Evolutionary conservation across 345 rosid species (phyloP).

Genomic region (Corymbia maculata): DNA sequence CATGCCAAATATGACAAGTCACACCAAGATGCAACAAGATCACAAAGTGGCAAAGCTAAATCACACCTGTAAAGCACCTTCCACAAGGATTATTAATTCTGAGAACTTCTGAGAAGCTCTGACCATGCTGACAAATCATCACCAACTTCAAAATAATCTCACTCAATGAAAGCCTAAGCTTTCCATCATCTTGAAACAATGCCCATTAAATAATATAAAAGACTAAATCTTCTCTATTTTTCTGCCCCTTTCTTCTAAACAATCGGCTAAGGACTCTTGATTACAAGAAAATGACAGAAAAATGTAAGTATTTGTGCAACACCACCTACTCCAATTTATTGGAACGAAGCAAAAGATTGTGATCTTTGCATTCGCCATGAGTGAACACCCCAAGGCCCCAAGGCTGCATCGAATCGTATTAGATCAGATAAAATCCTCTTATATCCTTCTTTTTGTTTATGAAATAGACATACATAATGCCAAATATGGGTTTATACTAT

Average conservation of each 20-base stretch:
- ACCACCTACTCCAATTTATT: background rate
- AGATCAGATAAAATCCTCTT: background rate
- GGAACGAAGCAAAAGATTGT: background rate
- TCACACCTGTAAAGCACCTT: background rate
- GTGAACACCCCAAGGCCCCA: background rate
- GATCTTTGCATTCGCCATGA: background rate
- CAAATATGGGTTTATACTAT: background rate
- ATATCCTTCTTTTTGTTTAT: background rate
- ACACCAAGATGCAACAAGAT: background rate
- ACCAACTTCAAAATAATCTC: background rate
- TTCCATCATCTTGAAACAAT: background rate
- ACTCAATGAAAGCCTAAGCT: background rate
- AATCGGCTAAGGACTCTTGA: background rate
- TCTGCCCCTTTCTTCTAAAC: background rate
- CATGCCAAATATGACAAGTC: background rate
- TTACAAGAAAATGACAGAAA: background rate
- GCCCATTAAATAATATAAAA: background rate
- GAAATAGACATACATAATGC: background rate
- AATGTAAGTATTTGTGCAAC: background rate
- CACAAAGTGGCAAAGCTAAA: background rate
- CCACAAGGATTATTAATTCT: background rate
- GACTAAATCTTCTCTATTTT: background rate
- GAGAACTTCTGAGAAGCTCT: background rate
- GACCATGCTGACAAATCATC: background rate
- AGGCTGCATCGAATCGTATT: background rate